Base-by-base conservation (phyloP, 306 rosid species). In the Acacia crassicarpa region DNA sequence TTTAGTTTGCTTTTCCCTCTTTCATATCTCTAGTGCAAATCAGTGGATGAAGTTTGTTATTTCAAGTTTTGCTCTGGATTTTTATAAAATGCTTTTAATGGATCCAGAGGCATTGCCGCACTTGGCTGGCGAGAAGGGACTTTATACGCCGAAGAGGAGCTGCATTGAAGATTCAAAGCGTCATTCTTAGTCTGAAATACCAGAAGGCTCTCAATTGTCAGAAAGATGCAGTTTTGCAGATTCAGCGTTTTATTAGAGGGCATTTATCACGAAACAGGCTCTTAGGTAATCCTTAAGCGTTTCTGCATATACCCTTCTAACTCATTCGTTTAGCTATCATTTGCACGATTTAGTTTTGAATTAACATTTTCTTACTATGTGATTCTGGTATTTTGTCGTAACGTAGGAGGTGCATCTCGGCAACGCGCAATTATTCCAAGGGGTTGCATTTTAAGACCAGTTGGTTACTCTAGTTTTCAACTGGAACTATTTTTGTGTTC, bases 161-260 rank as follows among this genome's bases (percentile, higher is more conserved):
- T 81, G 87, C 71, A 30, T 68, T 89, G 80, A 89, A 88, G 84
- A 80, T 95, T 61, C 98, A 93, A 80, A 85, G 91, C 71, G 83
- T 84, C 51, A 53, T 85, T 54, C 88, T 90, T 68, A 80, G 93
- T 53, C 23, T 85, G 83, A 87, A 76, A 67, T 86, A 84, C 72
- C 82, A 85, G 74, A 90, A 85, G 75, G 67, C 74, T 81, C 87
- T 87, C 65, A 81, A 84, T 48, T n/a, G 77, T 77, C 84, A 73
- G 72, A 90, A 85, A 88, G 62, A 79, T 38, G 95, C 94, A 71
- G 88, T 89, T 41, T 61, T 87, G 83, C 89, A 90, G 77, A 91
- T 93, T 69, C 97, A 93, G 83, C 85, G 90, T 56, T 80, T 89
- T 82, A 80, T 90, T 74, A 88, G 95, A 89, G 98, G 95, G 23